Percentiles rank a stretch among this genome's conserved stretches.
phyloP scores from a whole-genome alignment of 2,329 filamentous ascomycete genomes.

The Huntiella savannae region DNA sequence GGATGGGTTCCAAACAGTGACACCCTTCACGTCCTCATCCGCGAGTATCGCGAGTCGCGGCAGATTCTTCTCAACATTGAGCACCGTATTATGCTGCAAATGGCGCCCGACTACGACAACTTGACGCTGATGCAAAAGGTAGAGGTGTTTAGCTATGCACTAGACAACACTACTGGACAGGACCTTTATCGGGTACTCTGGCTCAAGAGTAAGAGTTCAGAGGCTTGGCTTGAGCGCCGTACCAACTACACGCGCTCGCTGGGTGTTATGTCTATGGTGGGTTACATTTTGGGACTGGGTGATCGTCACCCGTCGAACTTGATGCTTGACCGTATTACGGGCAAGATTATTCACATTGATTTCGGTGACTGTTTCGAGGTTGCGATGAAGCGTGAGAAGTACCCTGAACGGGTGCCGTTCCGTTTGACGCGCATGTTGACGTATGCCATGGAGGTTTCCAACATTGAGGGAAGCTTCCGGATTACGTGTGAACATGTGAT shows the following conservation, averaged over 20 bases:
- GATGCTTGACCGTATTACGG: conserved; percentile 88
- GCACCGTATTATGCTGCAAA: conserved; percentile 98
- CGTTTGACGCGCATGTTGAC: conserved; percentile 95
- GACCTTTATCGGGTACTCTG: conserved; percentile 95
- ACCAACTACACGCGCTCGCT: conserved; percentile 98
- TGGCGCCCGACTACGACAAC: conserved; percentile 98
- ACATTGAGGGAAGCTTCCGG: conserved; percentile 95
- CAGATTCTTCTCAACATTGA: conserved; percentile 98
- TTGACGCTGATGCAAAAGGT: conserved; percentile 99
- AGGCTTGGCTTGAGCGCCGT: conserved; percentile 89
- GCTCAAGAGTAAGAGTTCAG: conserved; percentile 96
- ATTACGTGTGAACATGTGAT: conserved; percentile 98
- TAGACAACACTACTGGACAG: conserved; percentile 97
- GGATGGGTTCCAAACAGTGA: conserved; percentile 98
- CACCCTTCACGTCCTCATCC: conserved; percentile 86
- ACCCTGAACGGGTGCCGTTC: conserved; percentile 94
- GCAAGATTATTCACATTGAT: conserved; percentile 96
- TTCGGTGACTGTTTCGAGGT: conserved; percentile 99
- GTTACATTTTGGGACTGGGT: conserved; percentile 90
- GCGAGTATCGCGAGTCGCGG: conserved; percentile 89
- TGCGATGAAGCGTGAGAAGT: conserved; percentile 98
- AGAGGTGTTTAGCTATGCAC: conserved; percentile 94
- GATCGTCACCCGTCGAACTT: conserved; percentile 96
- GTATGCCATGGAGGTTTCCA: conserved; percentile 99
- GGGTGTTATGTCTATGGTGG: conserved; percentile 99